phyloP scores from a whole-genome alignment of 257 asterid genomes.

The Leptodermis oblonga region DNA sequence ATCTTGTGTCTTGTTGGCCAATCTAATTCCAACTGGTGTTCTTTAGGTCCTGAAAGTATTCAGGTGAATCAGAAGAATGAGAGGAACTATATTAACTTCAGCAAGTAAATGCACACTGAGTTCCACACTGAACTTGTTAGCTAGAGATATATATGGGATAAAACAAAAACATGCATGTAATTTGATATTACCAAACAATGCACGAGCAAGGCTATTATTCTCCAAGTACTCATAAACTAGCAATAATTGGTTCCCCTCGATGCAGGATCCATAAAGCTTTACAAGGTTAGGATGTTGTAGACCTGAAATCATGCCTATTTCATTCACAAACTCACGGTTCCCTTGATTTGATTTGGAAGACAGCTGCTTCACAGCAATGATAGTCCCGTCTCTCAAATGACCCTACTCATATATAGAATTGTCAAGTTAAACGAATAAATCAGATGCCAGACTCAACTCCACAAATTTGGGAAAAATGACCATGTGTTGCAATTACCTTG shows the following conservation, averaged over 20 bases:
- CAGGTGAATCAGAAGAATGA: neutral
- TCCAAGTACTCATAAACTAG: slow-evolving; percentile 66
- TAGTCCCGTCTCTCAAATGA: slow-evolving; percentile 43
- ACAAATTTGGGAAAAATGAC: no score
- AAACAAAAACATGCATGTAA: neutral
- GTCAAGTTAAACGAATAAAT: neutral
- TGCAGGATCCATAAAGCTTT: slow-evolving; percentile 67
- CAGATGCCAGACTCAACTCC: no score
- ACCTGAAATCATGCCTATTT: slow-evolving; percentile 84
- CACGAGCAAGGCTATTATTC: slow-evolving; percentile 75
- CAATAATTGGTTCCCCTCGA: slow-evolving; percentile 64
- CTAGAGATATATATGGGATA: no score
- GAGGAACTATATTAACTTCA: neutral
- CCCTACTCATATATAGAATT: slow-evolving; percentile 37
- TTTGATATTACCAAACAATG: slow-evolving; percentile 54
- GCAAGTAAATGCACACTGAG: neutral
- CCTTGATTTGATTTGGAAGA: slow-evolving; percentile 79
- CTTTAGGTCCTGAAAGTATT: slow-evolving; percentile 17
- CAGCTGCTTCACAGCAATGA: slow-evolving; percentile 77
- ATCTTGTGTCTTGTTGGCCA: slow-evolving; percentile 63
- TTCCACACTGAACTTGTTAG: no score
- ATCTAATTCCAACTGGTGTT: slow-evolving; percentile 49
- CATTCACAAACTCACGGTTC: slow-evolving; percentile 70
- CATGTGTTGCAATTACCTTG: slow-evolving; percentile 45
- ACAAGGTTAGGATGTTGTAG: slow-evolving; percentile 74